Base-by-base conservation (phyloP, 495 filamentous ascomycete genomes). In the Xylaria curta region DNA sequence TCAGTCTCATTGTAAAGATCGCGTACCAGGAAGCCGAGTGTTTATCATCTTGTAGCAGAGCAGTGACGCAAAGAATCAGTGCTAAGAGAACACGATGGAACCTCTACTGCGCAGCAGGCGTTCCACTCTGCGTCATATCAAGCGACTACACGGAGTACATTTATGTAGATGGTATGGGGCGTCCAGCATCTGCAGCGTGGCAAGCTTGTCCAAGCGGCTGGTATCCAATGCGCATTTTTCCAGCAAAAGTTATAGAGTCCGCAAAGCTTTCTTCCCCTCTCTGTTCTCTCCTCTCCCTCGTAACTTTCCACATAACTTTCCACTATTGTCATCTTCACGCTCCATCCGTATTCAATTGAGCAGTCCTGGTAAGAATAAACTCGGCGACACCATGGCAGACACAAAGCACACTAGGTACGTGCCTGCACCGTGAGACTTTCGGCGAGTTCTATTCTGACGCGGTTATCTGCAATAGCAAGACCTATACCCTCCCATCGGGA, bases 401-500 rank as follows among this genome's bases (percentile, higher is more conserved):
- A 74, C 74, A 54, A 80, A 84, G 73, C 76, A 79, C 65, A 82
- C 82, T 3, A 65, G 72, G 82, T 82, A 69, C 68, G 78, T 68
- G 24, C 3, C 1, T 28, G 19, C 31, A 0, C 56, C 15, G 26
- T 59, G 4, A 31, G 24, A 38, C n/a, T 51, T 9, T 44, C 0
- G 21, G 7, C 28, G 15, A 19, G 17, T 15, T 4, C 74, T 1
- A 68, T 28, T 13, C 19, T 69, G 13, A 38, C 68, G 71, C 40
- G 69, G 19, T n/a, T 3, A n/a, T 19, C 17, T 17, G 26, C 17
- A 51, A 19, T 49, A 84, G 82, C 40, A 90, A 91, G 81, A 89
- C 87, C 38, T 92, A 87, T 82, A 92, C 89, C 76, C 91, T 95
- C 75, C 94, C 94, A 84, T 93, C 92, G 31, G 92, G 93, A 40